Conservation (phyloP, 2,329 filamentous ascomycete genomes). For the Cryphonectria nitschkei region DNA sequence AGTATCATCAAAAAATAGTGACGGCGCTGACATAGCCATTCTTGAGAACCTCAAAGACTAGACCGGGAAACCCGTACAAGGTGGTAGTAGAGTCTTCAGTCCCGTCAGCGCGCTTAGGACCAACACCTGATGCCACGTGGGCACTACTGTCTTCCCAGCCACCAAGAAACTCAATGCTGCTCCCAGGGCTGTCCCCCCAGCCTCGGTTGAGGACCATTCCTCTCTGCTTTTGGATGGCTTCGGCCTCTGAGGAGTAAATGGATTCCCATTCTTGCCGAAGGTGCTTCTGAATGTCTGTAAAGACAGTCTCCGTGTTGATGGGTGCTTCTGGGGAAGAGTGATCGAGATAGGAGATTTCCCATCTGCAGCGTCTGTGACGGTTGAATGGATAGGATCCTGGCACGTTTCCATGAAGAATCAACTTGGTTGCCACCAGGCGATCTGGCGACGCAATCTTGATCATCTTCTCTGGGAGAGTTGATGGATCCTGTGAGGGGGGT, state of each 20-base stretch:
- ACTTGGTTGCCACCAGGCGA: conserved; percentile 81
- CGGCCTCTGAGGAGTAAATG: conserved; percentile 61
- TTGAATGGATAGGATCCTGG: conserved; percentile 98
- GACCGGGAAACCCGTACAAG: conserved; percentile 88
- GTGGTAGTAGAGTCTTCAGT: conserved; percentile 71
- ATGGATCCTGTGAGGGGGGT: conserved; percentile 54
- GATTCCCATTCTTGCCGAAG: conserved; percentile 73
- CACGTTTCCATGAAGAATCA: conserved; percentile 93
- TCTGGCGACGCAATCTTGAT: conserved; percentile 55
- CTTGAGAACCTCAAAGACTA: conserved; percentile 95
- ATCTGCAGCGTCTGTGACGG: conserved; percentile 84
- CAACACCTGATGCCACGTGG: conserved; percentile 49
- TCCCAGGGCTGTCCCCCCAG: conserved; percentile 89
- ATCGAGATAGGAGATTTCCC: conserved; percentile 70
- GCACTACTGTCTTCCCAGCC: conserved; percentile 78
- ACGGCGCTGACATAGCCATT: conserved; percentile 88
- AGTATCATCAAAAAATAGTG: conserved; percentile 63
- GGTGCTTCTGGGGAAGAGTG: conserved; percentile 48
- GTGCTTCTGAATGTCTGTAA: conserved; percentile 70
- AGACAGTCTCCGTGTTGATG: conserved; percentile 77
- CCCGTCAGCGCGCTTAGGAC: conserved; percentile 56
- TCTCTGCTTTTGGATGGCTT: conserved; percentile 57
- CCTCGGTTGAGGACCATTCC: conserved; percentile 91
- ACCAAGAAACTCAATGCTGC: conserved; percentile 82
- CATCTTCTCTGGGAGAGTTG: conserved; percentile 35